Evolutionary conservation across 495 filamentous ascomycete genomes (phyloP).

Genomic region (Talaromyces nanjingensis): DNA sequence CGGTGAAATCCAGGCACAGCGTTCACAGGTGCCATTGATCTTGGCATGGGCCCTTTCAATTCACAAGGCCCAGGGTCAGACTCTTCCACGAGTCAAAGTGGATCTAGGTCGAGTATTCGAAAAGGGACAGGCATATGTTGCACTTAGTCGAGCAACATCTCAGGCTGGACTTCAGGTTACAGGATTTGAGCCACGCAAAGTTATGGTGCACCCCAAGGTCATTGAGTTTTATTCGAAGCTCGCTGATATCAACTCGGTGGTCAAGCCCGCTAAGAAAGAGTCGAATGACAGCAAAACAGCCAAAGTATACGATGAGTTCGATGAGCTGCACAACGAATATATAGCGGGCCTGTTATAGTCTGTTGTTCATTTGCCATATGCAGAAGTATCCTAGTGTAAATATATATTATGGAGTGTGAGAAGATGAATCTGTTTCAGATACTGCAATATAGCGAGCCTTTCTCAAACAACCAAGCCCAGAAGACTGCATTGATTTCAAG

Average conservation of each 20-base stretch:
- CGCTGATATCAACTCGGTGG: constrained; percentile 42
- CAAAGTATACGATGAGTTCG: constrained; percentile 20
- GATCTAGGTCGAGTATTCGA: constrained; percentile 90
- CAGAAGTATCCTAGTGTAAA: not conserved
- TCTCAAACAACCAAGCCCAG: not conserved
- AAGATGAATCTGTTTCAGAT: not conserved
- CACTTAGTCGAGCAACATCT: constrained; percentile 68
- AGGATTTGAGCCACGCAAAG: constrained; percentile 81
- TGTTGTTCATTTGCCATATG: not conserved
- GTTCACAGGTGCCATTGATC: constrained; percentile 61
- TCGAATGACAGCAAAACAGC: not conserved
- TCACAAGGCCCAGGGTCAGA: constrained; percentile 97
- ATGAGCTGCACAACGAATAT: constrained; percentile 25
- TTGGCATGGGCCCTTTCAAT: constrained; percentile 96
- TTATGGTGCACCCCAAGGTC: constrained; percentile 90
- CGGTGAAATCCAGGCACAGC: constrained; percentile 85
- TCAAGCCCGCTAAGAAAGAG: constrained; percentile 13
- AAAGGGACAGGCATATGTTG: constrained; percentile 68
- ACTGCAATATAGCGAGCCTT: not conserved
- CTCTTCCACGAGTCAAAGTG: constrained; percentile 89
- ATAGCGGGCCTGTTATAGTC: not conserved
- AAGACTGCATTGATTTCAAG: too few species aligned
- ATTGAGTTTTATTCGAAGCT: constrained; percentile 76
- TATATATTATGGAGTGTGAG: not conserved
- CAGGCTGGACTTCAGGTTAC: constrained; percentile 85